Evolutionary conservation across 306 rosid genomes (phyloP).

Genomic region (Crataegus laevigata): DNA sequence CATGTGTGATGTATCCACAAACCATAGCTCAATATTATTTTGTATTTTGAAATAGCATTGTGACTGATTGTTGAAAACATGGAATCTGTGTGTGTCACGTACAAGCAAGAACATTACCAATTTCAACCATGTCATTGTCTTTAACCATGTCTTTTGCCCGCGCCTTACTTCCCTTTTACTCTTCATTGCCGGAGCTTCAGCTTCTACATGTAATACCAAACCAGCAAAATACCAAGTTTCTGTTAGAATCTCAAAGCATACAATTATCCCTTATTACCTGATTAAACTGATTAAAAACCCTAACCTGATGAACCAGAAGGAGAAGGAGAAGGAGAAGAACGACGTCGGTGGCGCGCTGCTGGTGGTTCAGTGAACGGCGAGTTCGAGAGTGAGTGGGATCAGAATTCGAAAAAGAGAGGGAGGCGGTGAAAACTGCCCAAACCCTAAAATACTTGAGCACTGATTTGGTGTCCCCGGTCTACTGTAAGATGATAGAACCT

Average conservation of each 20-base stretch:
- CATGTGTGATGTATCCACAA: neutral
- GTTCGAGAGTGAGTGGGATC: too few relatives aligned
- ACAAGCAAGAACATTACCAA: slow-evolving; percentile 14
- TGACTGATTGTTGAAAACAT: neutral
- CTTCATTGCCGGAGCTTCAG: neutral
- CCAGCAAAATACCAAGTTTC: neutral
- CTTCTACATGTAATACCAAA: neutral
- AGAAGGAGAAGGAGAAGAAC: too few relatives aligned
- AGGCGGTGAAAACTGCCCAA: too few relatives aligned
- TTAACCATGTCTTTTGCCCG: neutral
- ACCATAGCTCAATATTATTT: neutral
- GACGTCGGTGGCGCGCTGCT: too few relatives aligned
- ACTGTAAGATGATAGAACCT: too few relatives aligned
- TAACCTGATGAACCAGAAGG: too few relatives aligned
- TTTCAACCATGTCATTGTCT: neutral
- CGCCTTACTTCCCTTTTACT: neutral
- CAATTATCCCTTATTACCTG: neutral
- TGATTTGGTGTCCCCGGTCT: too few relatives aligned
- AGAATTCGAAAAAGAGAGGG: too few relatives aligned
- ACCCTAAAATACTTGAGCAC: too few relatives aligned
- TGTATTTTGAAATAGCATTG: neutral
- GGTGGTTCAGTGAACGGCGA: too few relatives aligned
- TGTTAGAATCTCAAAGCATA: neutral
- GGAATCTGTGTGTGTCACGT: neutral
- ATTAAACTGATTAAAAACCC: neutral